Base-by-base conservation (phyloP, 164 flowering plant species). In the Tinospora cordifolia region DNA sequence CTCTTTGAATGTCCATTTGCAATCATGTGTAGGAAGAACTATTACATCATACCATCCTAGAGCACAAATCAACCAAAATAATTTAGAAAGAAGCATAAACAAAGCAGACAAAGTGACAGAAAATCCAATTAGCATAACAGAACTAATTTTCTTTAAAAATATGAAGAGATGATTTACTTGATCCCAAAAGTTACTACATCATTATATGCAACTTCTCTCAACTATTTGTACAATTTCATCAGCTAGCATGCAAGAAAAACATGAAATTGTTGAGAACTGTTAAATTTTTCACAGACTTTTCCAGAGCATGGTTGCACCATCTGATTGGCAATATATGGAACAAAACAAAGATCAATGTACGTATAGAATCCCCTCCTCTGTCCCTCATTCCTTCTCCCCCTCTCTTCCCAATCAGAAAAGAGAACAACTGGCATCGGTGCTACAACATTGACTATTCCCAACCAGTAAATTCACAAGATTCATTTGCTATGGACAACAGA, bases 11-110 rank as follows among this genome's bases (percentile, higher is more conserved):
- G 80, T 74, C 99, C 96, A 92, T 73, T 87, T 92, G 79, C 83
- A 84, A 26, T 89, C 96, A 78, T 78, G 81, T 17, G 54, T 74
- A 7, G 98, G 96, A 75, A 86, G 83, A 71, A 92, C 85, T 60
- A 87, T 75, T 62, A 84, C 97, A 82, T 94, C 99, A 78, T 85
- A 90, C 98, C 99, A 94, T 51, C 99, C 99, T 94, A 57, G 21
- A 72, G 14, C 57, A 67, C 0, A 63, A 69, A 62, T 17, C 38
- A 67, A 19, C 22, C 6, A 24, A 54, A 54, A 17, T 54, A 15
- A 54, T 8, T 30, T 4, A 54, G 8, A 22, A 54, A 21, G 9
- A 54, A 54, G 60, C n/a, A 54, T 2, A 54, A 54, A 54, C 3
- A 54, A 54, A 54, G 8, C 22, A 14, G 34, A 27, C 15, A 1